Evolutionary conservation across 2,329 filamentous ascomycete species (phyloP), one percentile per base, ranked within the genome.

Genomic region (Diplodia intermedia): DNA sequence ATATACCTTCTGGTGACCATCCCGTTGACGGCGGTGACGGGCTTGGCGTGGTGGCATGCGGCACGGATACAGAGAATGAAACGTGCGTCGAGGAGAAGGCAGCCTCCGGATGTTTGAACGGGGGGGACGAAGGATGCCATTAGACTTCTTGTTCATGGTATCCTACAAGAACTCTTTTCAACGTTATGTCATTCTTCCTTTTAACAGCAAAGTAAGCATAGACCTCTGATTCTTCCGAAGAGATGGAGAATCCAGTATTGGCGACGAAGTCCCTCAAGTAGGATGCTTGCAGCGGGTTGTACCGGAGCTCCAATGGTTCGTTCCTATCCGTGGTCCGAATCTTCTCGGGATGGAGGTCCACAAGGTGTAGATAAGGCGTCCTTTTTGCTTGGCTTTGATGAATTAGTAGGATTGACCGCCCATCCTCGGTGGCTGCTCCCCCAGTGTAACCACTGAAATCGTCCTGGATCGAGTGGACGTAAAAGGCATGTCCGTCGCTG

Each of bases 11-110:
- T 55, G 40, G 62, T 65, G 1, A 65, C 62, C 0, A 47, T 65
- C 15, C 62, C 62, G n/a, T 53, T 65, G 49, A 65, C 62, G 36
- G 50, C 33, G 12, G 36, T 65, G 26, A 65, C 62, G 47, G 62
- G 36, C 8, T n/a, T 65, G 36, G 12, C 43, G n/a, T 65, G 62
- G 62, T 65, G 62, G 62, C 14, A 29, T 8, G 62, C 62, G 15
- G 36, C 62, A 36, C 54, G 62, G 14, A 65, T 31, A 18, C 49
- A 65, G 15, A 55, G 50, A 33, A 55, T 26, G 50, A 65, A 65
- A 23, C n/a, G 62, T 15, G 56, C 40, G 6, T 29, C 29, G 23
- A 54, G 50, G 36, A 54, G 50, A 55, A 23, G 20, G 14, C 26
- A 15, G 31, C 20, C 26, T 29, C 20, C 36, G 18, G 36, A 60